These are phyloP conservation scores for Nicotiana rustica DNA, from an alignment of 305 asterid genomes.

Conservation along the genomic window DNA sequence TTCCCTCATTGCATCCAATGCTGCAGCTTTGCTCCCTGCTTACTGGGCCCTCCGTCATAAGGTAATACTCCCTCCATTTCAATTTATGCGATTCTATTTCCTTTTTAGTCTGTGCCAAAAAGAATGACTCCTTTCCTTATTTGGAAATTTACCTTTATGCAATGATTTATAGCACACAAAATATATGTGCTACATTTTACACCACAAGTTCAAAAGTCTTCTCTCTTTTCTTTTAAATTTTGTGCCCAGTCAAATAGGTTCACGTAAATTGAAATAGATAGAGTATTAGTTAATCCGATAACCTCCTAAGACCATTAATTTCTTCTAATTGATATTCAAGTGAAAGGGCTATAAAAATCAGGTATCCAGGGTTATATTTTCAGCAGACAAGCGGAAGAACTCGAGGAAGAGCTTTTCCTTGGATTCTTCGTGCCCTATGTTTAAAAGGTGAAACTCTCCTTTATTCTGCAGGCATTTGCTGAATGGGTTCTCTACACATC, in stretches of 20 bases:
- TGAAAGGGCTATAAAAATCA: constrained; percentile 17
- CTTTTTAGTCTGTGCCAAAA: too few relatives aligned
- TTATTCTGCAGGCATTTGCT: constrained; percentile 76
- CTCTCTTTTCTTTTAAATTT: too few relatives aligned
- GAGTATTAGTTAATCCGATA: constrained; percentile 7
- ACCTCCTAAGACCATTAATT: not conserved
- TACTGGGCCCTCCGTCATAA: constrained; percentile 93
- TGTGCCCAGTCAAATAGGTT: too few relatives aligned
- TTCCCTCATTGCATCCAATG: constrained; percentile 90
- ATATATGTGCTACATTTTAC: too few relatives aligned
- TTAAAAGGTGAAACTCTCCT: constrained; percentile 16
- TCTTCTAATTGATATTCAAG: constrained; percentile 21
- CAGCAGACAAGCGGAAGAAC: not conserved
- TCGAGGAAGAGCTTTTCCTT: not conserved
- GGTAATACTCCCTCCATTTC: constrained; percentile 47
- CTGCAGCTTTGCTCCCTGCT: constrained; percentile 91
- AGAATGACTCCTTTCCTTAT: too few relatives aligned
- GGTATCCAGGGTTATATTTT: constrained; percentile 26
- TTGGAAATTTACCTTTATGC: too few relatives aligned
- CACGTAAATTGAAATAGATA: too few relatives aligned
- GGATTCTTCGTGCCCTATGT: not conserved
- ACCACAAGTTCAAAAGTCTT: too few relatives aligned
- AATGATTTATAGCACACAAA: too few relatives aligned
- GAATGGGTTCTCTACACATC: constrained; percentile 96
- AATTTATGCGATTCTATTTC: too few relatives aligned